Evolutionary conservation across 2,329 filamentous ascomycete species (phyloP).

Genomic region (Cordyceps cicadae): DNA sequence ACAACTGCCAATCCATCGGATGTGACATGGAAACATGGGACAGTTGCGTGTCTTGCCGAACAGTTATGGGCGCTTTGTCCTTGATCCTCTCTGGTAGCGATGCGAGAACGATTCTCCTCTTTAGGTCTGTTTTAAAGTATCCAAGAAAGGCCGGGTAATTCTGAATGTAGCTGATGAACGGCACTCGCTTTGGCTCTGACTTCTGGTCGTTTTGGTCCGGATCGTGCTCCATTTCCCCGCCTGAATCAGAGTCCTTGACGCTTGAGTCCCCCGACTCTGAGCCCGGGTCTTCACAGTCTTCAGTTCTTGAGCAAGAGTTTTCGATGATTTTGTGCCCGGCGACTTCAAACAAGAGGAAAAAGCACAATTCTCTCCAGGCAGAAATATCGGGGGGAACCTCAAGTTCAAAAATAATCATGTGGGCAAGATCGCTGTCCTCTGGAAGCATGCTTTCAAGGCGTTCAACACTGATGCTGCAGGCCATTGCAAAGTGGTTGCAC

Average conservation of each 20-base stretch:
- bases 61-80: not conserved
- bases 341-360: not conserved
- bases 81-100: not conserved
- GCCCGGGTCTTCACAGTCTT: too few relatives aligned
- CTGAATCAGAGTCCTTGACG: too few relatives aligned
- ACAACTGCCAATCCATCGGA: not conserved
- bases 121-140: not conserved
- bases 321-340: not conserved
- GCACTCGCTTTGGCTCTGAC: not conserved
- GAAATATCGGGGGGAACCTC: not conserved
- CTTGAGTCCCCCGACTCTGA: too few relatives aligned
- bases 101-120: not conserved
- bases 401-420: not conserved
- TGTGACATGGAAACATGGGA: not conserved
- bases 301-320: too few relatives aligned
- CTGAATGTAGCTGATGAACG: not conserved
- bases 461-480: not conserved
- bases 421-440: not conserved
- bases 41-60: not conserved
- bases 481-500: not conserved
- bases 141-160: rapidly evolving
- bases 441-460: not conserved
- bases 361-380: not conserved
- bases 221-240: too few relatives aligned
- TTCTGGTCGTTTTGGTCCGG: too few relatives aligned